Base-by-base conservation (phyloP, 306 rosid genomes). In the Adenanthera pavonina region DNA sequence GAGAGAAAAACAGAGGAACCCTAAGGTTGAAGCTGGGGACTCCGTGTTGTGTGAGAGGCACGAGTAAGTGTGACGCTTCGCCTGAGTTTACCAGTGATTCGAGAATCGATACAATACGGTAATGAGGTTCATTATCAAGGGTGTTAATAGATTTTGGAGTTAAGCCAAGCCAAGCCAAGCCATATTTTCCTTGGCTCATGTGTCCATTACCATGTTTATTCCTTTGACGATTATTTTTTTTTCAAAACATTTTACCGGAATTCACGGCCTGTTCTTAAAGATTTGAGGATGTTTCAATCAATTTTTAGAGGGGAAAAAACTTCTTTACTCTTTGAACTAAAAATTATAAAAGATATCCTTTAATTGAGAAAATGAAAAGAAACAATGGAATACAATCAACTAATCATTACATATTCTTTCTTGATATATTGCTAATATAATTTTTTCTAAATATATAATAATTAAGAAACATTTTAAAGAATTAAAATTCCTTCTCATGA, bases 1-100 rank as follows among this genome's bases (percentile, higher is more conserved):
- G 74, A 33, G 77, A 83, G 49, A 4, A 40, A 69, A 86, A 60
- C 74, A 81, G 78, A 80, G 84, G 79, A 84, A 89, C 84, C 79
- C 89, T 84, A 86, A 84, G 69, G 73, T 10, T 43, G 73, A 43
- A 68, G 88, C 57, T 85, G 69, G 68, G 81, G 11, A 64, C 7
- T 16, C 51, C 14, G 44, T 54, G 30, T 57, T 52, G 81, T 71
- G 76, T 60, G 78, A 52, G 82, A 78, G 77, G 46, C 78, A 82
- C 79, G 36, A 48, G 84, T 6, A 75, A 80, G 65, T 40, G 89
- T 64, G 82, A 79, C 77, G 84, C 79, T 79, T 62, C 57, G 49
- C 81, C 78, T 78, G 84, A 64, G 79, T 38, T 62, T 43, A 68
- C 76, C 79, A 80, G 74, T 72, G 66, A 61, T 44, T 62, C 56